Conservation (phyloP, 2,329 filamentous ascomycete genomes). For the Penicillium verrucosum region DNA sequence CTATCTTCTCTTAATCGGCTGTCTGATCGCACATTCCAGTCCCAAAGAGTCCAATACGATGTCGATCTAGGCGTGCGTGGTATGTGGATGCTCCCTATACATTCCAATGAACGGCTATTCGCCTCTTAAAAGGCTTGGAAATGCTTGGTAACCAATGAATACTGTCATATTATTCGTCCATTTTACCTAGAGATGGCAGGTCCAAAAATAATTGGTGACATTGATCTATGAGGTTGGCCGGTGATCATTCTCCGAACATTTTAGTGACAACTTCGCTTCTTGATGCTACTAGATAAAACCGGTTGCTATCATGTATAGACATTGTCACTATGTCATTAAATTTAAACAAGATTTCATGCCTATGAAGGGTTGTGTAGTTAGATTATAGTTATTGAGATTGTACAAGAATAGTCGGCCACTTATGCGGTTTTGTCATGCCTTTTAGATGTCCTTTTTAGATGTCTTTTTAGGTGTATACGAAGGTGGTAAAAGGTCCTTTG, state of each 20-base stretch:
- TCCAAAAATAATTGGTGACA: background rate
- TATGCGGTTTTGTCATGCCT: too few species aligned
- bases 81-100: slow-evolving; percentile 12
- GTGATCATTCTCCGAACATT: background rate
- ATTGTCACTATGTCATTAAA: background rate
- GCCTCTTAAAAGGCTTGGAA: slow-evolving; percentile 12
- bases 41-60: background rate
- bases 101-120: slow-evolving; percentile 18
- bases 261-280: background rate
- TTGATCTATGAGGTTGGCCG: background rate
- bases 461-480: too few species aligned
- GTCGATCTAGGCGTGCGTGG: slow-evolving; percentile 18
- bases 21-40: slow-evolving; percentile 18
- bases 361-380: background rate
- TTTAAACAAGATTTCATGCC: too few species aligned
- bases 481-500: too few species aligned
- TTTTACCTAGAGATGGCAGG: background rate
- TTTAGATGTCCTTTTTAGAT: too few species aligned
- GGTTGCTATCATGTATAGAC: too few species aligned
- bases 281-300: background rate
- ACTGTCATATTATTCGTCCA: background rate
- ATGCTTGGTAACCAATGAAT: background rate
- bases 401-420: too few species aligned
- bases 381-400: background rate
- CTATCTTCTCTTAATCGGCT: slow-evolving; percentile 3